Evolutionary conservation across 2,329 filamentous ascomycete genomes (phyloP), one percentile per base, ranked within the genome.

Genomic region (Diplocarpon mali): DNA sequence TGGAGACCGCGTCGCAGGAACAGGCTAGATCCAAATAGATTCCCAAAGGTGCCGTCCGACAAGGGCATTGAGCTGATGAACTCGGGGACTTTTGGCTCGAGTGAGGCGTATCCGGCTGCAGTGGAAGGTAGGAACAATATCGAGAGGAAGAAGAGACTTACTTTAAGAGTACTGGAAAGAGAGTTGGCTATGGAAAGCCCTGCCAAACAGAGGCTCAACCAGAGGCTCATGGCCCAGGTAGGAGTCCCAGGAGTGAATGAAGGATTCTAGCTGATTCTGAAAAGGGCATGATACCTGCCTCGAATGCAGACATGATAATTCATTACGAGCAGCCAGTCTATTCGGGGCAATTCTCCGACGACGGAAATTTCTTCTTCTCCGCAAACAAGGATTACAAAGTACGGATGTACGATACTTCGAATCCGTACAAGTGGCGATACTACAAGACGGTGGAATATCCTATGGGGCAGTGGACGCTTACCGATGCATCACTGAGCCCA

Each of bases 331-430:
- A 82, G 5, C 80, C 86, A 34, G 89, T 92, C 42, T 96, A 96
- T 60, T 95, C 87, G 2, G 92, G 92, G 1, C 90, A 96, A 61
- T 98, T 96, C 62, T 95, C 87, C 0, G 85, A 93, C 53, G 92
- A 98, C 57, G 92, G 92, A 20, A 94, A 95, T 64, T 96, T 96
- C 68, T 96, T 95, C 68, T 96, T 90, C 61, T 81, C 83, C 5
- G 92, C 85, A 58, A 84, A 83, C 9, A 87, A 95, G 64, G 89
- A 96, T 64, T 95, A 95, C 67, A 83, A 80, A 55, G 88, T 98
- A 9, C 83, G 89, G 42, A 89, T 98, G 85, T 98, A 96, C 65
- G 90, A 96, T 63, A 96, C 92, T 0, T 89, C 85, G 1, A 95
- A 95, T 56, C 88, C 90, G 0, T 94, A 92, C 64, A 76, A 88